Base-by-base conservation (phyloP, 2,329 filamentous ascomycete species). In the Colletotrichum endophyticum region DNA sequence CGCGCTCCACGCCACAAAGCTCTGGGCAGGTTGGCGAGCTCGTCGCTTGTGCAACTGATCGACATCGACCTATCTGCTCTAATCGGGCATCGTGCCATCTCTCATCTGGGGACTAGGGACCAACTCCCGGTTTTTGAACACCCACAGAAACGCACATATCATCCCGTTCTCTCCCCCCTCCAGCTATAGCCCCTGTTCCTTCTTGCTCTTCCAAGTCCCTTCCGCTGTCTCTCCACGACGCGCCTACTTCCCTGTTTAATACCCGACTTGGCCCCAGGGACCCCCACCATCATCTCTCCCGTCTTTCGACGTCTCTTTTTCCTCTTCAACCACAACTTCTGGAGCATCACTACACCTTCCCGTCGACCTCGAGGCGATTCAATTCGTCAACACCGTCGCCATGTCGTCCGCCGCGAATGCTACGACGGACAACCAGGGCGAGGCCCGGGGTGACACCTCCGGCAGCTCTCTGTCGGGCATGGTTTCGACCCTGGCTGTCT, bases 401-500 rank as follows among this genome's bases (percentile, higher is more conserved):
- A 76, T 76, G 74, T 72, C 69, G 25, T 15, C 16, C n/a, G 59
- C 59, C 16, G 19, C 59, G 16, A 30, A 63, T 34, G 30, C 59
- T 32, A 69, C 32, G 64, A 66, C 16, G 44, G 13, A 16, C 6
- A 72, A 75, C 15, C 64, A 64, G 6, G 74, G 74, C 36, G 44
- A 49, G 32, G 74, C 74, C 16, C 32, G 49, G 5, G n/a, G 8
- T 19, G 16, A 36, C 19, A 28, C 19, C 8, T 64, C 57, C 8
- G 74, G 70, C n/a, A 76, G 74, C 59, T 49, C 64, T 8, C 59
- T 76, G 19, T 76, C 74, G 3, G 87, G 85, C 70, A 82, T 89
- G 68, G 81, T 88, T 71, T 83, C 87, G 79, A 92, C 91, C 30
- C 85, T 92, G 27, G 80, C 90, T 7, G 91, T 91, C 9, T 86